phyloP scores from a whole-genome alignment of 768 basidiomycete genomes.

The Agaricus blazei region DNA sequence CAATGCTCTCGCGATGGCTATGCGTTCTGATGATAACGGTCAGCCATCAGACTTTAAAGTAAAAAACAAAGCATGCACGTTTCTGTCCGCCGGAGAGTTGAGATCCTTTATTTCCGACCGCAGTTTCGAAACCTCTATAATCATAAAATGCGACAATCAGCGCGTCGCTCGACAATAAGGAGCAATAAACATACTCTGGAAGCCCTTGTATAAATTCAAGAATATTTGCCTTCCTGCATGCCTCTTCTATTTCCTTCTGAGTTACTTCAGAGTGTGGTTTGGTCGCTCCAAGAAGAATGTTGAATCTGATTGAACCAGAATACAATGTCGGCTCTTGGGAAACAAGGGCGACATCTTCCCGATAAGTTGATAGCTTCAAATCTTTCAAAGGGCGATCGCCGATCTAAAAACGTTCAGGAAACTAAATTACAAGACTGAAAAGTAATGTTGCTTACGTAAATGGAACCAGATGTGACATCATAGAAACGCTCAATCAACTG shows the following conservation, averaged over 20 bases:
- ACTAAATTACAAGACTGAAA: background rate
- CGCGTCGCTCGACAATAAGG: background rate
- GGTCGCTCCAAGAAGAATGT: conserved; percentile 71
- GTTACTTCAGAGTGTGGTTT: conserved; percentile 70
- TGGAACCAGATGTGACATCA: conserved; percentile 55
- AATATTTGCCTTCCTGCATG: conserved; percentile 76
- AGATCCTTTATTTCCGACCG: conserved; percentile 78
- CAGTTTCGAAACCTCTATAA: conserved; percentile 67
- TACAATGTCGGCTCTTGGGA: conserved; percentile 84
- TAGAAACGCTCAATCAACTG: conserved; percentile 74
- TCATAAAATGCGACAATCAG: conserved; percentile 6
- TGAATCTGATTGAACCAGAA: conserved; percentile 77
- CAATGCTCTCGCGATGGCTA: conserved; percentile 78
- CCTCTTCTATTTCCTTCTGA: conserved; percentile 71
- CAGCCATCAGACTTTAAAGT: background rate
- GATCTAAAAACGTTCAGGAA: conserved; percentile 29
- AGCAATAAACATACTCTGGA: conserved; percentile 48
- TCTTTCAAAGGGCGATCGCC: conserved; percentile 62
- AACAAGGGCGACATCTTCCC: conserved; percentile 75
- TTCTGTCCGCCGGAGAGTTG: conserved; percentile 80
- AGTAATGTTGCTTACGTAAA: conserved; percentile 35
- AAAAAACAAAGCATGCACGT: conserved; percentile 31
- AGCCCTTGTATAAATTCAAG: conserved; percentile 76
- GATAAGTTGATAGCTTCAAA: conserved; percentile 71
- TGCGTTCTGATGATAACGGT: conserved; percentile 29